Evolutionary conservation across 441 rosid genomes (phyloP).

Genomic region (Populus tomentosa): DNA sequence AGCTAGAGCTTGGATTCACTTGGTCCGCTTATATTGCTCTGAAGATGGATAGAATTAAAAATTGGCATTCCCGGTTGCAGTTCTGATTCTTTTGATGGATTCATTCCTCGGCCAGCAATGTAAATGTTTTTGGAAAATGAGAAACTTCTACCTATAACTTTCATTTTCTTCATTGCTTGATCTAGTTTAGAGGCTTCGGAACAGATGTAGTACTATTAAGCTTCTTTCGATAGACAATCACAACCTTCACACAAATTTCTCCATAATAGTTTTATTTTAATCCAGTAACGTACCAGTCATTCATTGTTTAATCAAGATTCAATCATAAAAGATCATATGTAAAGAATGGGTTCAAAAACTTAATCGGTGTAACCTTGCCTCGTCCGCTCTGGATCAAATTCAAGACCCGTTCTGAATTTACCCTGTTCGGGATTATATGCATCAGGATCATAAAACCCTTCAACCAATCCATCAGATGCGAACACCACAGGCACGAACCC

Average conservation of each 20-base stretch:
- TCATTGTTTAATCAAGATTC: neutral
- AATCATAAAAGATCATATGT: neutral
- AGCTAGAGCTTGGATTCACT: neutral
- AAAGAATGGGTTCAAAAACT: slow-evolving; percentile 15
- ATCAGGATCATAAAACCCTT: slow-evolving; percentile 81
- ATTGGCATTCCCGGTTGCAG: slow-evolving; percentile 34
- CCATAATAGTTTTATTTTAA: neutral
- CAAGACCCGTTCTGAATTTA: slow-evolving; percentile 73
- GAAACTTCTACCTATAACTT: slow-evolving; percentile 55
- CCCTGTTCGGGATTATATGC: slow-evolving; percentile 66
- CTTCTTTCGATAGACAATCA: slow-evolving; percentile 75
- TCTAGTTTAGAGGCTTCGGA: slow-evolving; percentile 43
- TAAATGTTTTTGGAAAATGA: slow-evolving; percentile 63
- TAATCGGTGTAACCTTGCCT: slow-evolving; percentile 40
- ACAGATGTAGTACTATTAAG: slow-evolving; percentile 38
- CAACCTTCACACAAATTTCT: slow-evolving; percentile 89
- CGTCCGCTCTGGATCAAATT: slow-evolving; percentile 82
- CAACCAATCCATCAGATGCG: slow-evolving; percentile 68
- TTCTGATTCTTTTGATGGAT: slow-evolving; percentile 45
- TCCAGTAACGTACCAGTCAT: neutral
- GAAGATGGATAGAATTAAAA: too few species aligned
- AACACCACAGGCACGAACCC: slow-evolving; percentile 73
- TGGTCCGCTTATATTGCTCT: too few species aligned
- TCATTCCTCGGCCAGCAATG: slow-evolving; percentile 28
- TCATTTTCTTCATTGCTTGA: slow-evolving; percentile 50